Conservation (phyloP, 2,329 filamentous ascomycete genomes). For the Epichloe typhina region DNA sequence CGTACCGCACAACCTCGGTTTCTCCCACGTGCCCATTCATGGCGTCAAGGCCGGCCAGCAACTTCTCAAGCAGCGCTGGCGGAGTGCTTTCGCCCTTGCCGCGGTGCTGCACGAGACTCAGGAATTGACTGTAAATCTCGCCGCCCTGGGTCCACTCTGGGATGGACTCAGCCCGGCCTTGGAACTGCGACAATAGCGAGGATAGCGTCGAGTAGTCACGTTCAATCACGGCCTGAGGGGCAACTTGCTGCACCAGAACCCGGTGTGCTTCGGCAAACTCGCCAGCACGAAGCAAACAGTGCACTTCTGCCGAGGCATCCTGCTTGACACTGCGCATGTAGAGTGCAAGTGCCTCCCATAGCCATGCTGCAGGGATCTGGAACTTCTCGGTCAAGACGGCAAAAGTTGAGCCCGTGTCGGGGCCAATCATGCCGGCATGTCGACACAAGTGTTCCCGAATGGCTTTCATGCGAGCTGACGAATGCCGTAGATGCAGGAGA, state of each 20-base stretch:
- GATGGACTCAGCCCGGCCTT: conserved; percentile 46
- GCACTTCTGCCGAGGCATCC: conserved; percentile 58
- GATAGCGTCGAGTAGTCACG: conserved; percentile 62
- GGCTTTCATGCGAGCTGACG: conserved; percentile 47
- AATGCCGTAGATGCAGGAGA: conserved; percentile 58
- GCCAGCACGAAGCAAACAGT: conserved; percentile 65
- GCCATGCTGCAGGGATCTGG: conserved; percentile 61
- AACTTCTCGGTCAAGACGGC: conserved; percentile 48
- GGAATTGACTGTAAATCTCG: conserved; percentile 58
- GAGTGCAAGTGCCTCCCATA: conserved; percentile 78
- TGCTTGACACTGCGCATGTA: conserved; percentile 62
- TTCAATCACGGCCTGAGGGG: conserved; percentile 69
- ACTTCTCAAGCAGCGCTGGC: conserved; percentile 36
- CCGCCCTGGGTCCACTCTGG: conserved; percentile 68
- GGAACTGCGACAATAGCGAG: conserved; percentile 59
- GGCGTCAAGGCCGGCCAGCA: conserved; percentile 42
- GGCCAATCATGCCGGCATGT: conserved; percentile 54
- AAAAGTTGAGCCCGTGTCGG: conserved; percentile 43
- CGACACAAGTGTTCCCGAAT: conserved; percentile 63
- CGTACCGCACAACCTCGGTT: conserved; percentile 39
- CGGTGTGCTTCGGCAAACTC: conserved; percentile 72
- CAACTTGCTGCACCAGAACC: conserved; percentile 69
- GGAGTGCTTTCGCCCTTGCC: conserved; percentile 27
- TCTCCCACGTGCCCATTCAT: conserved; percentile 34
- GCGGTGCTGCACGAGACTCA: conserved; percentile 34